Conservation (phyloP, 352 stramenopile species). For the Phytophthora citricola region DNA sequence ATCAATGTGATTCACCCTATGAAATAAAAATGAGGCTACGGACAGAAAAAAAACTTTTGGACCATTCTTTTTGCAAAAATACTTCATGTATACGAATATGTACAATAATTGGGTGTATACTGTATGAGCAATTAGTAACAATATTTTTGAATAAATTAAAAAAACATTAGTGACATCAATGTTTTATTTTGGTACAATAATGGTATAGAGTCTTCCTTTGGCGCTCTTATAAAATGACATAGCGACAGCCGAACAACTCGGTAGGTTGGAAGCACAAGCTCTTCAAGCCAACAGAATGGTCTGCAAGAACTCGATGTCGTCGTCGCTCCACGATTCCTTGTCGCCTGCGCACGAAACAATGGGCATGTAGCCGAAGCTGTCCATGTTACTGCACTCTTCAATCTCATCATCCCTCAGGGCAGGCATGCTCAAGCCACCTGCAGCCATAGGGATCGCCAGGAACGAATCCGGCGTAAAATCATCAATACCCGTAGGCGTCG, state of each 20-base stretch:
- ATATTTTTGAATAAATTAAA: no score
- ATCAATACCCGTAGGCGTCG: slow-evolving; percentile 64
- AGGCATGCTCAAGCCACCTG: slow-evolving; percentile 8
- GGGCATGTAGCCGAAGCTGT: slow-evolving; percentile 49
- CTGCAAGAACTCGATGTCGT: slow-evolving; percentile 85
- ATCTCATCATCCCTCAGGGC: slow-evolving; percentile 24
- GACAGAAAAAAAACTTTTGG: no score
- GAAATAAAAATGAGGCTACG: no score
- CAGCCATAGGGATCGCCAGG: slow-evolving; percentile 40
- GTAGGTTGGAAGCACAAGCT: slow-evolving; percentile 3
- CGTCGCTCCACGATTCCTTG: slow-evolving; percentile 77
- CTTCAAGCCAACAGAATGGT: slow-evolving; percentile 67
- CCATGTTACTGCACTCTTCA: slow-evolving; percentile 41
- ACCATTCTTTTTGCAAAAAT: no score
- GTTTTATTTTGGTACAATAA: slow-evolving; percentile 27
- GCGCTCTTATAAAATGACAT: slow-evolving; percentile 43
- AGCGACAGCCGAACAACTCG: slow-evolving; percentile 38
- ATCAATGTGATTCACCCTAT: no score
- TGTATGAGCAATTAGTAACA: no score
- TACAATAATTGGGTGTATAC: no score
- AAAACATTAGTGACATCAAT: background rate
- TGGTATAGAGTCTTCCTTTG: slow-evolving; percentile 35
- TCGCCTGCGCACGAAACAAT: slow-evolving; percentile 55
- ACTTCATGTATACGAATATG: no score
- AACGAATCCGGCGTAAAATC: slow-evolving; percentile 69